These are phyloP conservation scores for Pestalotiopsis sp. DNA, from an alignment of 2,329 filamentous ascomycete species.

Conservation along the genomic window DNA sequence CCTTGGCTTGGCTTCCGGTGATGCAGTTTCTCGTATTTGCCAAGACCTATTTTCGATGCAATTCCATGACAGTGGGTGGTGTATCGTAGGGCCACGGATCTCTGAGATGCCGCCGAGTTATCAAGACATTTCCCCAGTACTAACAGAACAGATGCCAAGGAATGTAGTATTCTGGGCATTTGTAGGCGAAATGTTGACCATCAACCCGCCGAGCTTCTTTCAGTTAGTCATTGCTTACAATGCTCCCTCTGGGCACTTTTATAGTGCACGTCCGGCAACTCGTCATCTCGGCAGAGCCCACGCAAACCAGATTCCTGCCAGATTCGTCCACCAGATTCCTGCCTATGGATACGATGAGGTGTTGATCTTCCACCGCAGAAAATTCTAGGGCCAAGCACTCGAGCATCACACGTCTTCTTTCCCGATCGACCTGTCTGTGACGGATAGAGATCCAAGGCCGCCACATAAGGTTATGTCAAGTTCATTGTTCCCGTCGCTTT, in stretches of 20 bases:
- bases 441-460: background rate
- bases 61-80: background rate
- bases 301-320: background rate
- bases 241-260: background rate
- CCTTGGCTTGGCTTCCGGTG: background rate
- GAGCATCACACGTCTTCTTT: background rate
- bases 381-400: background rate
- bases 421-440: background rate
- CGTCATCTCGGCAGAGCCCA: background rate
- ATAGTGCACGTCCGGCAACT: background rate
- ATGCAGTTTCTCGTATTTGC: background rate
- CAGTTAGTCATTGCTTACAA: no score
- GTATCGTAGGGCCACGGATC: background rate
- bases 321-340: background rate
- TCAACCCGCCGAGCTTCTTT: no score
- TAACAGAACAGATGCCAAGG: no score
- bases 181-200: no score
- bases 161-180: background rate
- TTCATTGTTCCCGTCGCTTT: background rate
- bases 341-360: background rate
- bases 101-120: background rate
- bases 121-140: no score
- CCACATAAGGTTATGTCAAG: background rate
- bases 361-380: background rate
- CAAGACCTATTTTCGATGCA: background rate